Base-by-base conservation (phyloP, 208 protist genomes). In the Acanthamoeba triangularis region DNA sequence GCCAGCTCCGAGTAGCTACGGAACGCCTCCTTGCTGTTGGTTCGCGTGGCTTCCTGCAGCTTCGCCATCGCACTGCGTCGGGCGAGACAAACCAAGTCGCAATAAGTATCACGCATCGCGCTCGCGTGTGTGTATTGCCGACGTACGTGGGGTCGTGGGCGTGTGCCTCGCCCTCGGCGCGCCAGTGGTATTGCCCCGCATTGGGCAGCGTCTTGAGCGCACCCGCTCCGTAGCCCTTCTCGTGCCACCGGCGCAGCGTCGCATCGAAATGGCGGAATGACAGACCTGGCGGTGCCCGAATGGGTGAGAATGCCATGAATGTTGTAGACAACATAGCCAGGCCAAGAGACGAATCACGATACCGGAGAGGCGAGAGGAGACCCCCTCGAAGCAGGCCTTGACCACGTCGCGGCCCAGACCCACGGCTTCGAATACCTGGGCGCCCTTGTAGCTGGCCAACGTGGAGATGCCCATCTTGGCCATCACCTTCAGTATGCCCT, bases 391-490 rank as follows among this genome's bases (percentile, higher is more conserved):
- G 90, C 98, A 98, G 25, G 91, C 65, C 63, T 98, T 84, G 54
- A 99, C 97, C 1, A 98, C 95, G n/a, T 97, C 72, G 33, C 93
- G 20, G 30, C 93, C 96, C 11, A 98, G 16, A 69, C 98, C 98
- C 16, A 99, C 96, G 37, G 98, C 98, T 96, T 99, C 98, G 94
- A 99, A 99, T 63, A 99, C 98, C 96, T 98, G 98, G 8, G 98
- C 98, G 67, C 98, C 98, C 74, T 98, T 97, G 97, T 98, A 99
- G 30, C 90, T 96, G 35, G 96, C 85, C 11, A 99, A 95, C 20
- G 98, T 98, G 41, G 97, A 98, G 96, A 99, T 98, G 61, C 98
- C 98, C 80, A 95, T 94, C 97, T 98, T 98, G 84, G 97, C 96
- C 95, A 98, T 98, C 69, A 99, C 98, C 96, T 98, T 98, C 65